Percentiles rank a stretch among this genome's conserved stretches.
Evolutionary conservation across 306 rosid species (phyloP).

Genomic region (Carpinus viminea): DNA sequence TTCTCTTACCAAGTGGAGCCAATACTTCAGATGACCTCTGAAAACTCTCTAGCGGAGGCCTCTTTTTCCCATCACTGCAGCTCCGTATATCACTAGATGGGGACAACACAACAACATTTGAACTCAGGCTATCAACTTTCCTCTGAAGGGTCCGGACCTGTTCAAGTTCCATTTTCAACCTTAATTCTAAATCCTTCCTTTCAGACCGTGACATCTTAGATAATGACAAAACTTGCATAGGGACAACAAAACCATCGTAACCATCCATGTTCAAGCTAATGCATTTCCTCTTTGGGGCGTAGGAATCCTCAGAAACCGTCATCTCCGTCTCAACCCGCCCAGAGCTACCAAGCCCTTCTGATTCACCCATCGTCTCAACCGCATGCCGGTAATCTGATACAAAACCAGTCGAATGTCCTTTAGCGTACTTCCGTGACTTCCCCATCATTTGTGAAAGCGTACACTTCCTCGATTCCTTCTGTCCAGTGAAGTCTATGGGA

Average conservation of each 20-base stretch:
- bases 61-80: constrained; percentile 60
- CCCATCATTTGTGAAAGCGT: constrained; percentile 73
- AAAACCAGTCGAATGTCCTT: constrained; percentile 78
- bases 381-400: constrained; percentile 85
- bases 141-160: constrained; percentile 65
- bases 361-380: constrained; percentile 84
- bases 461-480: constrained; percentile 63
- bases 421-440: constrained; percentile 82
- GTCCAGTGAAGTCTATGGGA: constrained; percentile 85
- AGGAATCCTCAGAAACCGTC: constrained; percentile 59
- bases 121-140: constrained; percentile 46
- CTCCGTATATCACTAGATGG: constrained; percentile 70
- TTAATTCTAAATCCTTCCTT: constrained; percentile 63
- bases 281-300: constrained; percentile 63
- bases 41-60: constrained; percentile 48
- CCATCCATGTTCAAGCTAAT: constrained; percentile 52
- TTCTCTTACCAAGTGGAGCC: constrained; percentile 56
- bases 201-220: constrained; percentile 66
- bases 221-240: constrained; percentile 54
- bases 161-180: constrained; percentile 72
- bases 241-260: constrained; percentile 57
- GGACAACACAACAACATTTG: constrained; percentile 42
- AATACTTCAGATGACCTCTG: constrained; percentile 36
- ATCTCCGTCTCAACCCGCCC: constrained; percentile 63
- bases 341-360: constrained; percentile 83